A percentile compares a stretch with the other conserved stretches of the same genome.
These are phyloP conservation scores for Crithidia bombi DNA, from an alignment of 208 protist species.

Conservation along the genomic window DNA sequence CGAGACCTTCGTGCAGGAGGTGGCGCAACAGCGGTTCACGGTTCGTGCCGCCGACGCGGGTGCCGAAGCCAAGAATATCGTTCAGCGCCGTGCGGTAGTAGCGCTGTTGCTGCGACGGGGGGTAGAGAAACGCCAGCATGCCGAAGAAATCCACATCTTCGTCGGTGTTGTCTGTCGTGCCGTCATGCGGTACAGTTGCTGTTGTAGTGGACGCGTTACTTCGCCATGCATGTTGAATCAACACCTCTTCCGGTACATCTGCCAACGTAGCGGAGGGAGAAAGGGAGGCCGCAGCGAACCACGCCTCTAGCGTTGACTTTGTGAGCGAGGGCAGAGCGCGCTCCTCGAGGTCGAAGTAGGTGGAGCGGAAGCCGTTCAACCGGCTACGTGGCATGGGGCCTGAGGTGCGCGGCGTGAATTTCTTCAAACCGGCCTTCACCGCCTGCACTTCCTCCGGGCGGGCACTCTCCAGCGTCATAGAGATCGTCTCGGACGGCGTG, in stretches of 20 bases:
- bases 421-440: not conserved
- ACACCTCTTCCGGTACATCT: constrained; percentile 13
- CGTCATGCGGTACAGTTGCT: not conserved
- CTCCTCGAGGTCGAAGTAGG: constrained; percentile 30
- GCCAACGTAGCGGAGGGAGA: not conserved
- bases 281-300: constrained; percentile 4
- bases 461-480: not conserved
- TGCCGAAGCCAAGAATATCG: constrained; percentile 47
- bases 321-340: constrained; percentile 25
- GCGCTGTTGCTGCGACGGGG: constrained; percentile 37
- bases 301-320: constrained; percentile 4
- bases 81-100: constrained; percentile 39
- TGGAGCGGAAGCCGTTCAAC: constrained; percentile 7
- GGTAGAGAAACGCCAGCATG: constrained; percentile 41
- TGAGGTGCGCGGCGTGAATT: not conserved
- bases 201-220: not conserved
- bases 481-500: not conserved
- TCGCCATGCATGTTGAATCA: constrained; percentile 12
- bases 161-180: not conserved
- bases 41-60: constrained; percentile 48
- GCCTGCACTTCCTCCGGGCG: not conserved
- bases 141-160: constrained; percentile 25
- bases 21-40: constrained; percentile 39
- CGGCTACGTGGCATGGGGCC: constrained; percentile 6
- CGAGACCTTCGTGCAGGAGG: constrained; percentile 38